These are phyloP conservation scores for Aspergillus caelatus DNA, from an alignment of 2,329 filamentous ascomycete species.

Conservation along the genomic window DNA sequence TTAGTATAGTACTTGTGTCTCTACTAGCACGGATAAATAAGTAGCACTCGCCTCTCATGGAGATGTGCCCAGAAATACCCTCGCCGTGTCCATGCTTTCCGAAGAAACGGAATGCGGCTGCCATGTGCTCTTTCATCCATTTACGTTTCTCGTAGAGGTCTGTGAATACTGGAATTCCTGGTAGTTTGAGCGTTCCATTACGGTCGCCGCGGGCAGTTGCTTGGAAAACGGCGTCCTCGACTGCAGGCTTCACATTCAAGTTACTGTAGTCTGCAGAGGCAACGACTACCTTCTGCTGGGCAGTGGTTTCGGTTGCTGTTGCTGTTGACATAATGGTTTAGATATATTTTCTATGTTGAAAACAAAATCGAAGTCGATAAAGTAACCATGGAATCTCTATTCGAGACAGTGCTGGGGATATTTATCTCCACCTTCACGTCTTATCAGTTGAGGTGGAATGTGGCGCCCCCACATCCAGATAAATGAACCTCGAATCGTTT, in stretches of 20 bases:
- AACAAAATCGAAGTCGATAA: background rate
- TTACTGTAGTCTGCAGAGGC: conserved; percentile 12
- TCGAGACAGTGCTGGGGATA: background rate
- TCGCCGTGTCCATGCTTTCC: conserved; percentile 45
- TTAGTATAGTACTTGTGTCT: background rate
- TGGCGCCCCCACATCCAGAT: background rate
- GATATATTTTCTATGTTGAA: background rate
- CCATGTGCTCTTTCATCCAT: conserved; percentile 56
- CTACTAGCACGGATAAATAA: background rate
- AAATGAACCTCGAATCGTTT: background rate
- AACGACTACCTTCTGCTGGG: conserved; percentile 14
- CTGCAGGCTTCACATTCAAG: conserved; percentile 22
- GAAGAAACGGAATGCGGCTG: conserved; percentile 46
- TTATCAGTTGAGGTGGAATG: background rate
- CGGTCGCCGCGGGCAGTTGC: conserved; percentile 40
- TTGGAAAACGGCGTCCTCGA: conserved; percentile 35
- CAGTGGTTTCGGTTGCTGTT: conserved; percentile 10
- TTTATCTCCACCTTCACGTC: background rate
- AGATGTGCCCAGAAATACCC: conserved; percentile 47
- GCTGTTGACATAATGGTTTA: conserved; percentile 15
- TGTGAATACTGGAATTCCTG: conserved; percentile 43
- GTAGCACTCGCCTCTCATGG: conserved; percentile 36
- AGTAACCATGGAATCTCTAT: background rate
- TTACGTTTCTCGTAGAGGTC: conserved; percentile 51
- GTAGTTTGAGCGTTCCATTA: conserved; percentile 38